Percentiles rank a stretch among this genome's conserved stretches.
Conservation (phyloP, 352 stramenopile genomes). For the Ochromonadaceae sp. region DNA sequence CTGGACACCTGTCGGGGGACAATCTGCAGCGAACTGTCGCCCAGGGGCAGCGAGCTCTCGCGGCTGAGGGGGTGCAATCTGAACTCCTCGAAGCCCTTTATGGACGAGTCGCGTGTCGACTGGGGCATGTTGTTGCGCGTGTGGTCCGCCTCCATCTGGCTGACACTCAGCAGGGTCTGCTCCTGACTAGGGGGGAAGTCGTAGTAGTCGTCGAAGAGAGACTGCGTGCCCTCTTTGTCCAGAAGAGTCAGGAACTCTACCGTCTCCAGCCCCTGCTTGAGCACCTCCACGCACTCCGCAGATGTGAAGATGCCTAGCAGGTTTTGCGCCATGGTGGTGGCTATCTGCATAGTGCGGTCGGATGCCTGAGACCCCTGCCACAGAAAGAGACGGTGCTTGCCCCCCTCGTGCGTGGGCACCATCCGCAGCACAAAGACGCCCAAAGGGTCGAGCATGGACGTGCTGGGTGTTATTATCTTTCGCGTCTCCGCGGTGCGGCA, state of each 20-base stretch:
- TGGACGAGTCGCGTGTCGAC: background rate
- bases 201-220: background rate
- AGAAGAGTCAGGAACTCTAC: background rate
- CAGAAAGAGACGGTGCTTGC: background rate
- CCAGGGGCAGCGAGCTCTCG: too few species aligned
- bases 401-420: too few species aligned
- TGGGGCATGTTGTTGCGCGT: background rate
- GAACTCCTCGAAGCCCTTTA: background rate
- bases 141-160: background rate
- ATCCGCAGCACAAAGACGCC: background rate
- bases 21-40: too few species aligned
- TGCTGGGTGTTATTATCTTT: constrained; percentile 34
- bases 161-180: background rate
- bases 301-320: background rate
- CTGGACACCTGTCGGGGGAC: too few species aligned
- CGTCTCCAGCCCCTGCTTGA: background rate
- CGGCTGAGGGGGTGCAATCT: too few species aligned
- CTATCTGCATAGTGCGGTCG: background rate
- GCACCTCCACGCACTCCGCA: background rate
- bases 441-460: background rate
- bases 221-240: background rate
- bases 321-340: background rate
- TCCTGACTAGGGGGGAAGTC: background rate
- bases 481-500: constrained; percentile 13
- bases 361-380: background rate